These are phyloP conservation scores for Albophoma yamanashiensis DNA, from an alignment of 2,329 filamentous ascomycete genomes.

Conservation along the genomic window DNA sequence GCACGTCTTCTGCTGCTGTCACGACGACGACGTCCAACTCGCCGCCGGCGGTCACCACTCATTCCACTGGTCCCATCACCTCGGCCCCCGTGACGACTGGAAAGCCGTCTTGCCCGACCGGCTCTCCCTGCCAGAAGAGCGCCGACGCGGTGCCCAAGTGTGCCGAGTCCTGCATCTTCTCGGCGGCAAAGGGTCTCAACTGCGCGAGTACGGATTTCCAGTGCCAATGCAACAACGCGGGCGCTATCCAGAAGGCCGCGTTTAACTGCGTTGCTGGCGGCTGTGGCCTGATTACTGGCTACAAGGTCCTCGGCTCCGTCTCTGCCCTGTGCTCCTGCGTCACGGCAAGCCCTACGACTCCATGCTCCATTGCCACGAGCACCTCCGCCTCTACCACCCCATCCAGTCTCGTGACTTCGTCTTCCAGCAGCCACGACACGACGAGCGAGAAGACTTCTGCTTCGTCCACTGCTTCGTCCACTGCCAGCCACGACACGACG, in stretches of 20 bases:
- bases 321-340: constrained; percentile 13
- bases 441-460: no score
- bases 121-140: constrained; percentile 11
- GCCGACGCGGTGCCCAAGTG: constrained; percentile 13
- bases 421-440: neutral
- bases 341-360: constrained; percentile 9
- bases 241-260: constrained; percentile 11
- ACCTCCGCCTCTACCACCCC: neutral
- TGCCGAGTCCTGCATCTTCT: constrained; percentile 9
- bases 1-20: neutral
- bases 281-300: constrained; percentile 8
- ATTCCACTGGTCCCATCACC: neutral
- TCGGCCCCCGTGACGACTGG: neutral
- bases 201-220: constrained; percentile 12
- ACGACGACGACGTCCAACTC: neutral
- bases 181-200: no score
- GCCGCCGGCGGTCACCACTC: neutral
- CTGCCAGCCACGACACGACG: no score
- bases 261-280: constrained; percentile 9
- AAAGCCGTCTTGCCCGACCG: neutral
- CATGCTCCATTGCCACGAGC: constrained; percentile 5
- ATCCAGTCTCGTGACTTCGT: neutral
- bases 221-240: constrained; percentile 12
- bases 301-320: constrained; percentile 9
- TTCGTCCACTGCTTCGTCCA: no score